Conservation (phyloP, 768 basidiomycete genomes). For the Coprinopsis marcescibilis region DNA sequence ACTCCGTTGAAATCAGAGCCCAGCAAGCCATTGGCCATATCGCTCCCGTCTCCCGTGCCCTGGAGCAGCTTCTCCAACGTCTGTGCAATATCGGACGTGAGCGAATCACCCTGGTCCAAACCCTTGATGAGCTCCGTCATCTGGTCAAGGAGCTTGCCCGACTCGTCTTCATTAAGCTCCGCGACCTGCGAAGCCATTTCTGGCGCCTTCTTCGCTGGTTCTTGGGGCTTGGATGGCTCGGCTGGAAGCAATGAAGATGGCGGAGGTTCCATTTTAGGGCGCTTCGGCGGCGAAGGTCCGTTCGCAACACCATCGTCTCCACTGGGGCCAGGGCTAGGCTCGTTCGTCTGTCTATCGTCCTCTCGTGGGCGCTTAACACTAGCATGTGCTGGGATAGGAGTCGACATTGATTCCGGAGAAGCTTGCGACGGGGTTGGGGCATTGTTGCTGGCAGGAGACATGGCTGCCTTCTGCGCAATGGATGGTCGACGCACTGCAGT, state of each 20-base stretch:
- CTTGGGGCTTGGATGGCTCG: not conserved
- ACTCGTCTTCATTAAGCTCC: conserved; percentile 62
- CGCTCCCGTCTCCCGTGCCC: conserved; percentile 36
- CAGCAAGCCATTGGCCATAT: conserved; percentile 21
- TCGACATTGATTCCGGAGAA: conserved; percentile 8
- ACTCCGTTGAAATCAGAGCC: conserved; percentile 26
- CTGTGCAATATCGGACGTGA: conserved; percentile 48
- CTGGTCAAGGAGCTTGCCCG: conserved; percentile 53
- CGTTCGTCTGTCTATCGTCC: conserved; percentile 39
- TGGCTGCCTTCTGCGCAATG: conserved; percentile 10
- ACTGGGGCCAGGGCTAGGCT: conserved; percentile 22
- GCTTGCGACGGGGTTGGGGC: conserved; percentile 10
- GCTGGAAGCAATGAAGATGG: conserved; percentile 30
- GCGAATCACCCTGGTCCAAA: conserved; percentile 31
- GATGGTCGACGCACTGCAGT: conserved; percentile 27
- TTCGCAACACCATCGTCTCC: conserved; percentile 27
- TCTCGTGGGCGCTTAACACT: conserved; percentile 46
- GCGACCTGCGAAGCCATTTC: conserved; percentile 37
- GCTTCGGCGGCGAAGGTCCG: conserved; percentile 68
- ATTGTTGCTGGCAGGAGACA: not conserved
- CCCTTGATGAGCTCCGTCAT: conserved; percentile 59
- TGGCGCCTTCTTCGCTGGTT: conserved; percentile 38
- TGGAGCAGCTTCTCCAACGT: conserved; percentile 62
- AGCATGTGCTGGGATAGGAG: conserved; percentile 9
- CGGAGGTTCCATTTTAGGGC: conserved; percentile 68